Evolutionary conservation across 176 grass and related monocot genomes (phyloP).

Genomic region (Phoenix dactylifera): DNA sequence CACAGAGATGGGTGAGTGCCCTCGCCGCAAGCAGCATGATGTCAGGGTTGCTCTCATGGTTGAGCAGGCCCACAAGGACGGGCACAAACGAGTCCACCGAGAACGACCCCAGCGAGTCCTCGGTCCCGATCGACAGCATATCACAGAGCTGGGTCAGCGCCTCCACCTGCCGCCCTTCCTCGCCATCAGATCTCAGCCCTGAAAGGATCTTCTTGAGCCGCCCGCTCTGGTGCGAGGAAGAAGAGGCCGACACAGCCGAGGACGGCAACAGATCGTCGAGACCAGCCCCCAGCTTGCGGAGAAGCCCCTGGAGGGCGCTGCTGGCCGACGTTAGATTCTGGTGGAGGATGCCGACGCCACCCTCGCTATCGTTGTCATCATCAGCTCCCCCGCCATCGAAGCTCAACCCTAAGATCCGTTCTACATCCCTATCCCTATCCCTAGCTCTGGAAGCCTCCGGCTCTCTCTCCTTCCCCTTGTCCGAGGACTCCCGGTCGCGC

Average conservation of each 20-base stretch:
- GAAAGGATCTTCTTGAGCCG: conserved; percentile 56
- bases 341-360: conserved; percentile 41
- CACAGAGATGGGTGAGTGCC: conserved; percentile 28
- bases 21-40: conserved; percentile 34
- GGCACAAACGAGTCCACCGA: conserved; percentile 72
- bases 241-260: conserved; percentile 28
- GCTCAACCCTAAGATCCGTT: conserved; percentile 45
- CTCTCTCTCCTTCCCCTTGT: conserved; percentile 84
- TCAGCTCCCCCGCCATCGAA: conserved; percentile 40
- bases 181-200: conserved; percentile 58
- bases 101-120: conserved; percentile 59
- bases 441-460: conserved; percentile 38
- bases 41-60: conserved; percentile 33
- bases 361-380: conserved; percentile 61
- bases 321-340: conserved; percentile 65
- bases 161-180: conserved; percentile 61
- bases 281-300: conserved; percentile 69
- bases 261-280: conserved; percentile 71
- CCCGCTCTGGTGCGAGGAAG: conserved; percentile 34
- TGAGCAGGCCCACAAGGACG: conserved; percentile 64
- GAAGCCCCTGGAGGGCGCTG: conserved; percentile 64
- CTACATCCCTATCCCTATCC: conserved; percentile 48
- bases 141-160: conserved; percentile 71
- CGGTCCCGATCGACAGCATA: conserved; percentile 76
- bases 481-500: conserved; percentile 9